These are phyloP conservation scores for Leptomonas pyrrhocoris DNA, from an alignment of 208 protist genomes.

Conservation along the genomic window DNA sequence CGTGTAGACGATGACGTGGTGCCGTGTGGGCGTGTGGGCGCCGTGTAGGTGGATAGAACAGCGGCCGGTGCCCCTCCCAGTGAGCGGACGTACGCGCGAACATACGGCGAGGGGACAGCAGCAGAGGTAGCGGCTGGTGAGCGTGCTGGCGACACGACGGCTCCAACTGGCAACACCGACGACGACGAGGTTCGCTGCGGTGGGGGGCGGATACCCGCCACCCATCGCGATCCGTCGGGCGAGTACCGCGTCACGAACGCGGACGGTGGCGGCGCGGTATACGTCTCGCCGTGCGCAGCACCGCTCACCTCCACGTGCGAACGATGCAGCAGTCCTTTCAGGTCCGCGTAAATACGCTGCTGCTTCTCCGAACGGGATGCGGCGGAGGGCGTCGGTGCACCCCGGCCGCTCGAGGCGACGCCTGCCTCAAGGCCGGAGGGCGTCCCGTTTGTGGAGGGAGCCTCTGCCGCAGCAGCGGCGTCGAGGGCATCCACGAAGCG, in stretches of 20 bases:
- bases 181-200: not conserved
- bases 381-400: not conserved
- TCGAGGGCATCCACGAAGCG: not conserved
- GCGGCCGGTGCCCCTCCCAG: not conserved
- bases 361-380: conserved; percentile 25
- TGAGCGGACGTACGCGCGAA: conserved; percentile 5
- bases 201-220: conserved; percentile 2
- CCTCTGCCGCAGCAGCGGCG: not conserved
- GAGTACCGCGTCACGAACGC: conserved; percentile 2
- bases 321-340: conserved; percentile 36
- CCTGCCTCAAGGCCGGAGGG: too few species aligned
- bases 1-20: not conserved
- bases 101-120: conserved; percentile 9
- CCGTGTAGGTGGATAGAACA: not conserved
- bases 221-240: conserved; percentile 12
- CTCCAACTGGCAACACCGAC: not conserved
- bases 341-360: conserved; percentile 39
- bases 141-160: conserved; percentile 2
- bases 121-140: not conserved
- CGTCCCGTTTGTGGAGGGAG: too few species aligned
- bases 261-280: not conserved
- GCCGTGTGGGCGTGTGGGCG: not conserved
- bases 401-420: too few species aligned
- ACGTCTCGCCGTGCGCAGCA: not conserved
- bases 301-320: not conserved